Conservation (phyloP, 2,329 filamentous ascomycete genomes). For the Botrytis hyacinthi region DNA sequence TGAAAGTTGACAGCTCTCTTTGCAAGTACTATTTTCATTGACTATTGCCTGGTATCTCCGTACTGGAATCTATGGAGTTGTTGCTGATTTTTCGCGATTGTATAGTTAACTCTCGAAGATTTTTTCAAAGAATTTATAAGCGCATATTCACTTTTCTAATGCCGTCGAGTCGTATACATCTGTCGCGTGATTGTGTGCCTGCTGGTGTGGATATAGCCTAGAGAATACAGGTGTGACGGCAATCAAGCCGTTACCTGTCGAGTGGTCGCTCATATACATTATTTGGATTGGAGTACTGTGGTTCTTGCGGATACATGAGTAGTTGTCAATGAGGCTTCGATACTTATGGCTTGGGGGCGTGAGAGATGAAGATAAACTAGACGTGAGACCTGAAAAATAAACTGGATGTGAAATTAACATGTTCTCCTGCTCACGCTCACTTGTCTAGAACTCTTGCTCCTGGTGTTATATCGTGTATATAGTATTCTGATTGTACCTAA, state of each 20-base stretch:
- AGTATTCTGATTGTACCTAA: too few relatives aligned
- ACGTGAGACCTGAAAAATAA: background rate
- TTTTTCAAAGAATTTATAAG: background rate
- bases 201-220: fast-evolving
- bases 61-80: fast-evolving
- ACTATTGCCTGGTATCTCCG: background rate
- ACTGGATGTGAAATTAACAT: too few relatives aligned
- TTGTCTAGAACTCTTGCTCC: fast-evolving
- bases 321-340: background rate
- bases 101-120: fast-evolving
- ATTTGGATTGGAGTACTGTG: background rate
- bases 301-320: background rate
- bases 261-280: background rate
- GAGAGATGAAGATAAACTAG: background rate
- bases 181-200: fast-evolving
- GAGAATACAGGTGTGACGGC: background rate
- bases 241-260: background rate
- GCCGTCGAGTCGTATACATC: background rate
- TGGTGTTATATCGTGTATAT: too few relatives aligned
- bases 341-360: background rate
- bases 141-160: background rate
- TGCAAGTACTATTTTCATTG: background rate
- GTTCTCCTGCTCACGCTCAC: background rate
- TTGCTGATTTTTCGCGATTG: background rate
- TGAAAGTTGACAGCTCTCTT: background rate